Evolutionary conservation across 495 filamentous ascomycete species (phyloP).

Genomic region (Penicillium chermesinum): DNA sequence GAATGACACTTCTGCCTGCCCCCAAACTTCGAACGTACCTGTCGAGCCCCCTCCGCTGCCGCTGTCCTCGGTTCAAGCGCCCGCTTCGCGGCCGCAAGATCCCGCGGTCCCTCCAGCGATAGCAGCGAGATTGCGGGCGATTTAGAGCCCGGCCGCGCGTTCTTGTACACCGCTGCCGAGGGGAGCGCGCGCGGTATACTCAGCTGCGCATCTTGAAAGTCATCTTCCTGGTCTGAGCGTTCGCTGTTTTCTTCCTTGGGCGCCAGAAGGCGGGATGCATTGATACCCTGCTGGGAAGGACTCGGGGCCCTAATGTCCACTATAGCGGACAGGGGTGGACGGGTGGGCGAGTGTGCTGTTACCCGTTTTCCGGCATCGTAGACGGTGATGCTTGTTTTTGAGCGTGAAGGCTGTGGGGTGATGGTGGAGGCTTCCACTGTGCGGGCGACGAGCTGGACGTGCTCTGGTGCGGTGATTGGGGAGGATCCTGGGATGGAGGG

Average conservation of each 20-base stretch:
- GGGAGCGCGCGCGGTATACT: not conserved
- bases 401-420: too few relatives aligned
- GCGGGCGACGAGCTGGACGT: not conserved
- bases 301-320: not conserved
- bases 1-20: constrained; percentile 18
- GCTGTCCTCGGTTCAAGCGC: not conserved
- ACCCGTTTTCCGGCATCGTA: constrained; percentile 5
- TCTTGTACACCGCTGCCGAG: not conserved
- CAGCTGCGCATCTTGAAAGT: not conserved
- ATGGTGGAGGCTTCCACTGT: too few relatives aligned
- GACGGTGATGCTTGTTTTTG: not conserved
- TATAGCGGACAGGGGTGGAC: not conserved
- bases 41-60: not conserved
- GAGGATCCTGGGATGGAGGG: constrained; percentile 4
- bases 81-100: not conserved
- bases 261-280: not conserved
- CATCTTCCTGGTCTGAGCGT: not conserved
- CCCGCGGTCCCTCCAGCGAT: constrained; percentile 5
- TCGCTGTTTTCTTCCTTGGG: not conserved
- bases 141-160: not conserved
- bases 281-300: not conserved
- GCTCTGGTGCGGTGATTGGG: not conserved
- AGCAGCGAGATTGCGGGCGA: constrained; percentile 1
- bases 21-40: constrained; percentile 4
- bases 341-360: not conserved